These are phyloP conservation scores for Exophiala mesophila DNA, from an alignment of 2,329 filamentous ascomycete species.

Conservation along the genomic window DNA sequence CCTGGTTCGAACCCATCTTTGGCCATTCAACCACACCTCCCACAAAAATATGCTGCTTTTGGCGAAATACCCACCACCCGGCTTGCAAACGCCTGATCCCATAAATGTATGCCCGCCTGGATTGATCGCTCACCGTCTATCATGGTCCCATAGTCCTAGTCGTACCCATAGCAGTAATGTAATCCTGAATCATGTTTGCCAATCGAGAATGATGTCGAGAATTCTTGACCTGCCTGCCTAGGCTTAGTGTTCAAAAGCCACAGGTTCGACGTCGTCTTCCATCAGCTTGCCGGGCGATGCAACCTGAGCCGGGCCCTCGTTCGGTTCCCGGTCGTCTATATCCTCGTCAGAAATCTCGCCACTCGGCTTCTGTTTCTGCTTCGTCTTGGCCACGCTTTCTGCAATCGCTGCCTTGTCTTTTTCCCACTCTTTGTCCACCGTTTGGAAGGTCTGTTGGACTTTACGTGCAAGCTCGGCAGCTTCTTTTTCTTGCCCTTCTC, in stretches of 20 bases:
- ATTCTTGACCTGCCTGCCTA: too few species aligned
- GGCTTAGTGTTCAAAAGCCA: conserved; percentile 11
- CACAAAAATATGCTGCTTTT: too few species aligned
- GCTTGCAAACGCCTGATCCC: neutral
- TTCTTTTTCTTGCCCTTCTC: conserved; percentile 73
- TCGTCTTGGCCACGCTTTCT: conserved; percentile 53
- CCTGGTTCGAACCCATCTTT: too few species aligned
- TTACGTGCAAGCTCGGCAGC: conserved; percentile 69
- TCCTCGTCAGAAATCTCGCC: neutral
- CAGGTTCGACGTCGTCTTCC: conserved; percentile 7
- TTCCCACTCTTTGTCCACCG: conserved; percentile 76
- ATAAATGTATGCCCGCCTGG: neutral
- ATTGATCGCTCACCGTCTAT: conserved; percentile 3
- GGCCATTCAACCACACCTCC: too few species aligned
- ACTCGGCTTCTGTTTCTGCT: neutral
- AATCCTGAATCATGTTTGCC: too few species aligned
- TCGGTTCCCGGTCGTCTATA: neutral
- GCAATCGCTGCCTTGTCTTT: conserved; percentile 79
- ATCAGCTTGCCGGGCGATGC: neutral
- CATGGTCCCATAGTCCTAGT: neutral
- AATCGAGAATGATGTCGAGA: too few species aligned
- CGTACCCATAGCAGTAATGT: too few species aligned
- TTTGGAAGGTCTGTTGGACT: conserved; percentile 74
- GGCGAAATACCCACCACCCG: neutral
- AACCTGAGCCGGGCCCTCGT: neutral